Percentiles rank a stretch among this genome's conserved stretches.
Evolutionary conservation across 2,329 filamentous ascomycete species (phyloP).

Genomic region (Cryphonectria carpinicola): DNA sequence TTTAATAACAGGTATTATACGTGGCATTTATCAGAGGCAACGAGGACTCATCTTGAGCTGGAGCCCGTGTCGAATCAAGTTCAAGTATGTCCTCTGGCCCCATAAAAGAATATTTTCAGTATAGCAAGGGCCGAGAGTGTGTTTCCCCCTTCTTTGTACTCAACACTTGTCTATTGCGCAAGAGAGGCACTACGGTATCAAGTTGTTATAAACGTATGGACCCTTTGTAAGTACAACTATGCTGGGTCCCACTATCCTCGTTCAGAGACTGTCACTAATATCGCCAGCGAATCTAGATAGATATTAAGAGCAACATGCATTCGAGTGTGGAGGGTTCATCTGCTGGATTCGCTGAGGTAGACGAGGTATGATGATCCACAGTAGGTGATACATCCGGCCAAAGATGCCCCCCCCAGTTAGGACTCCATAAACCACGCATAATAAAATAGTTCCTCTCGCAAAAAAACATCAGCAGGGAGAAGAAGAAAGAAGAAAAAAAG

Average conservation of each 20-base stretch:
- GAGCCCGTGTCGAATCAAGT: constrained; percentile 41
- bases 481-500: background rate
- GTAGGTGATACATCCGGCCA: background rate
- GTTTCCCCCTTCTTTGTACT: constrained; percentile 39
- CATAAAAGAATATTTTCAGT: background rate
- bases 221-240: constrained; percentile 36
- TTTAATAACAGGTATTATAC: too few species aligned
- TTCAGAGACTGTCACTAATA: too few species aligned
- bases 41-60: constrained; percentile 35
- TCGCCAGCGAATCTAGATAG: constrained; percentile 6
- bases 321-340: constrained; percentile 41
- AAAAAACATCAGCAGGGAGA: too few species aligned
- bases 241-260: background rate
- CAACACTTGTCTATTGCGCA: constrained; percentile 37
- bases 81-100: constrained; percentile 35
- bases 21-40: constrained; percentile 30
- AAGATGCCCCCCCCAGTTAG: background rate
- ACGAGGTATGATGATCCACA: background rate
- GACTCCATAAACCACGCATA: background rate
- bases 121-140: background rate
- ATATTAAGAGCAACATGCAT: background rate
- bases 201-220: constrained; percentile 41
- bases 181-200: constrained; percentile 37
- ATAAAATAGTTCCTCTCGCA: background rate
- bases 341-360: background rate